phyloP scores from a whole-genome alignment of 2,329 filamentous ascomycete species.

The Cordyceps javanica region DNA sequence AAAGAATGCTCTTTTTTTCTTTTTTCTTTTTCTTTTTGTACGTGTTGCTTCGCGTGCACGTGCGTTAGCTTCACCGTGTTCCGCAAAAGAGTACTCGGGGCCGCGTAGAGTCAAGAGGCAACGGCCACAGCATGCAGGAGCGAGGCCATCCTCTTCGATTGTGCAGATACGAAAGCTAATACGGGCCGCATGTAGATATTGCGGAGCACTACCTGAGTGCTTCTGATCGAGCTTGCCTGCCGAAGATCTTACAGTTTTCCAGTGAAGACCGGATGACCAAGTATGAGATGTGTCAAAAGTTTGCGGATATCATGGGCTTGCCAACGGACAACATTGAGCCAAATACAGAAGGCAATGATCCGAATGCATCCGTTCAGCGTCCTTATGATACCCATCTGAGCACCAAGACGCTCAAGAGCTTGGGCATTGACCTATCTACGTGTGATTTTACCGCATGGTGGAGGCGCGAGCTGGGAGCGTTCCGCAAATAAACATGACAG shows the following conservation, averaged over 20 bases:
- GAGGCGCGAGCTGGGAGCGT: slow-evolving; percentile 57
- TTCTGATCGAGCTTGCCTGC: slow-evolving; percentile 47
- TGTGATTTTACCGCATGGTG: slow-evolving; percentile 78
- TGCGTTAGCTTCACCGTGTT: neutral
- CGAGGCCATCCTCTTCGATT: neutral
- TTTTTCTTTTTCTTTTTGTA: slow-evolving; percentile 11
- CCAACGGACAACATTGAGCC: slow-evolving; percentile 61
- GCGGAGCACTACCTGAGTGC: slow-evolving; percentile 59
- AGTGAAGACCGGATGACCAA: slow-evolving; percentile 85
- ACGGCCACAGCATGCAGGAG: neutral
- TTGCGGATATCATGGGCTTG: slow-evolving; percentile 74
- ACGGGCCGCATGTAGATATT: slow-evolving; percentile 46
- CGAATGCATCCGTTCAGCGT: slow-evolving; percentile 64
- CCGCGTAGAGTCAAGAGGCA: too few relatives aligned
- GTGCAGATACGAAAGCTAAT: neutral
- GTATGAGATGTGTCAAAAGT: slow-evolving; percentile 75
- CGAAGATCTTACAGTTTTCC: slow-evolving; percentile 73
- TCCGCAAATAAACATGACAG: slow-evolving; percentile 39
- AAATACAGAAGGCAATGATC: slow-evolving; percentile 66
- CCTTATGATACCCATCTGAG: slow-evolving; percentile 87
- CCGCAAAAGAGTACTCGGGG: too few relatives aligned
- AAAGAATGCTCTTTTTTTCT: slow-evolving; percentile 8
- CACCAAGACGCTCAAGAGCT: slow-evolving; percentile 62
- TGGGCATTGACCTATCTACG: slow-evolving; percentile 70
- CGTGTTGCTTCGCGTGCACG: neutral